phyloP scores from a whole-genome alignment of 192 early-diverging fungal genomes.

The Funneliformis geosporum region DNA sequence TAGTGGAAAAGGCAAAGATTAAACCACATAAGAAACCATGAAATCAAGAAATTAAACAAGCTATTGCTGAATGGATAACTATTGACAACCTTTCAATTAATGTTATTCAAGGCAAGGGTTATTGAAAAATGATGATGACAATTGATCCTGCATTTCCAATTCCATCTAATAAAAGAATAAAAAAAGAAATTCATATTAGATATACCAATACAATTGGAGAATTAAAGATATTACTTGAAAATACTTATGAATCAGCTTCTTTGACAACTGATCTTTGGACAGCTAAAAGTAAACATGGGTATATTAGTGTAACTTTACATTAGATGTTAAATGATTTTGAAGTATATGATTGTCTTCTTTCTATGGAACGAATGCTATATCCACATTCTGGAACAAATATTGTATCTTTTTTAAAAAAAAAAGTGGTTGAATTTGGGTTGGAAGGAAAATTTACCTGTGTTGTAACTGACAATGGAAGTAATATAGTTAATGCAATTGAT shows the following conservation, averaged over 20 bases:
- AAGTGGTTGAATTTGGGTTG: background rate
- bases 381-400: background rate
- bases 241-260: too few species aligned
- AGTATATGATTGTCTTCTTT: too few species aligned
- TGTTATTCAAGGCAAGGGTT: background rate
- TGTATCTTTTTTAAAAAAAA: conserved; percentile 11
- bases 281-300: too few species aligned
- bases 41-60: conserved; percentile 11
- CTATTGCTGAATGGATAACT: conserved; percentile 1
- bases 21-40: background rate
- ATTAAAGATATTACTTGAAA: too few species aligned
- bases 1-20: background rate
- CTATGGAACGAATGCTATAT: too few species aligned
- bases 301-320: too few species aligned
- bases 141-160: background rate
- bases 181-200: background rate
- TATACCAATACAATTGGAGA: too few species aligned
- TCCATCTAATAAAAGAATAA: conserved; percentile 8
- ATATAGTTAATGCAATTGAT: conserved; percentile 7
- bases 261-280: too few species aligned
- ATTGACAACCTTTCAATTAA: background rate
- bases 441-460: background rate
- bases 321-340: too few species aligned
- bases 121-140: conserved; percentile 1
- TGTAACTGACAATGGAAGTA: background rate